phyloP scores from a whole-genome alignment of 805 yeast species.

The Wickerhamiella sorbophila region DNA sequence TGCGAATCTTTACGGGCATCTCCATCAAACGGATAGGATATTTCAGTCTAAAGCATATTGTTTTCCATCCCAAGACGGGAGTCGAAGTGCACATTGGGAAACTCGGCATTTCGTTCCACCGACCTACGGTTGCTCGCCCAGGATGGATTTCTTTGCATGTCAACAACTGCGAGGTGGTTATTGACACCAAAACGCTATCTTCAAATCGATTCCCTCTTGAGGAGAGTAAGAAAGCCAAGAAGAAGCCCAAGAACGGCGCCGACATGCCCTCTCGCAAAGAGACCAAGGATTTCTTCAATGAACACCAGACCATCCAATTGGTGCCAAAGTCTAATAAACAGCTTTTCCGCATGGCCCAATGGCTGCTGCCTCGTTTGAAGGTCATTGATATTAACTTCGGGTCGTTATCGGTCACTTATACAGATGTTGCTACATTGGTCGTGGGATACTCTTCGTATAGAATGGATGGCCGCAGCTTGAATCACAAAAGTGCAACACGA shows the following conservation, averaged over 20 bases:
- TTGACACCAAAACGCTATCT: conserved; percentile 17
- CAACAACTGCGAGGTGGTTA: conserved; percentile 21
- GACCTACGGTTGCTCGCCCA: conserved; percentile 30
- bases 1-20: conserved; percentile 29
- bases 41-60: conserved; percentile 26
- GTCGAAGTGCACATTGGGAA: conserved; percentile 24
- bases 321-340: conserved; percentile 8
- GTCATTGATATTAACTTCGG: conserved; percentile 19
- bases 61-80: conserved; percentile 25
- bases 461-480: conserved; percentile 22
- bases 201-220: conserved; percentile 3
- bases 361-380: conserved; percentile 16
- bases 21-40: conserved; percentile 31
- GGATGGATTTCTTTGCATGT: conserved; percentile 27
- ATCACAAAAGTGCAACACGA: background rate
- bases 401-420: conserved; percentile 18
- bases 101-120: conserved; percentile 25
- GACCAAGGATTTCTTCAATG: background rate
- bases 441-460: conserved; percentile 20
- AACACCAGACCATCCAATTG: conserved; percentile 2
- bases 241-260: background rate
- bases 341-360: conserved; percentile 9
- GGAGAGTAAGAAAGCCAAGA: conserved; percentile 1
- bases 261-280: background rate
- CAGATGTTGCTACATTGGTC: conserved; percentile 19